Evolutionary conservation across 2,329 filamentous ascomycete genomes (phyloP), one percentile per base, ranked within the genome.

Genomic region (Elsinoe australis): DNA sequence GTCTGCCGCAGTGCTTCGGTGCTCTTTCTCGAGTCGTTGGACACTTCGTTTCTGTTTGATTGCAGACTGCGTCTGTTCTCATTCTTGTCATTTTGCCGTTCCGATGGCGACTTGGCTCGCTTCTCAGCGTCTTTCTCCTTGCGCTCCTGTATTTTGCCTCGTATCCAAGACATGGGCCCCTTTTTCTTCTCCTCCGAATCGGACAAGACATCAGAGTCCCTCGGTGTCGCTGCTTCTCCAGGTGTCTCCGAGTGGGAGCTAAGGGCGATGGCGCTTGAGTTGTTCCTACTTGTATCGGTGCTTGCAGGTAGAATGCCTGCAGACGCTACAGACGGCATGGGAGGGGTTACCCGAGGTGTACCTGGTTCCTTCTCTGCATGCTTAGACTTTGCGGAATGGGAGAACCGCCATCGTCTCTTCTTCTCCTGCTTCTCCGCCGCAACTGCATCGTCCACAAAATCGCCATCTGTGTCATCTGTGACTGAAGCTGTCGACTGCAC

Each of bases 391-490:
- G 50, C 38, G 10, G 35, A 49, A 21, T 53, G 53, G 15, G 81
- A 81, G 14, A 87, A 83, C 46, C 88, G 73, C 70, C 87, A 87
- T 70, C 83, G 79, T 50, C 75, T 79, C 59, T 82, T 84, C 64
- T 81, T 85, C 47, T 85, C 80, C 56, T 76, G 81, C 47, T 84
- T 80, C 10, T 78, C 71, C 34, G 58, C 62, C 15, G 63, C 58
- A 26, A 61, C 57, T 0, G 65, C 56, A 24, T 87, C 84, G 21
- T 88, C 85, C 7, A 74, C 64, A 52, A 84, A 80, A 53, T 94
- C 88, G 22, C 81, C 62, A 60, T 95, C 88, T 0, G 87, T 94
- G 17, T 82, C 79, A 55, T 94, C 88, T 18, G 90, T 92, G 54
- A 80, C 72, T 2, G 76, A 80, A 1, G n/a, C n/a, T 36, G 75